Evolutionary conservation across 768 basidiomycete genomes (phyloP), one percentile per base, ranked within the genome.

Genomic region (Plicaturopsis crispa): DNA sequence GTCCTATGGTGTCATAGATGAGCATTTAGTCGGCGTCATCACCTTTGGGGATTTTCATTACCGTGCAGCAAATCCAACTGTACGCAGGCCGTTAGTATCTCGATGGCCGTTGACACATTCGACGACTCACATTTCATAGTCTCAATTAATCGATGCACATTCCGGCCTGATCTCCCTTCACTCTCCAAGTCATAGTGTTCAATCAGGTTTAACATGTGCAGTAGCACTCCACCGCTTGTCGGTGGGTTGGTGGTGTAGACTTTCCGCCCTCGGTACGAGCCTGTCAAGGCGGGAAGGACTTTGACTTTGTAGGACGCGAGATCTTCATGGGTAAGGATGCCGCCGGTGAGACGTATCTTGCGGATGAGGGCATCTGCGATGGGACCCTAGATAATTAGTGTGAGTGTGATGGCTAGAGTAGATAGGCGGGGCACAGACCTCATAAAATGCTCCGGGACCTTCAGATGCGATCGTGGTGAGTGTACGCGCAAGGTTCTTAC

Each of bases 161-260:
- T 84, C 12, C 89, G 54, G 1, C 69, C 66, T n/a, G 69, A 79
- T 45, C 67, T 57, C 32, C 76, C 76, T 18, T 63, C 61, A 13
- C 69, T 47, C 23, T 73, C 58, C 24, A 69, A 50, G 36, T 69
- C 62, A 51, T 74, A 97, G n/a, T 72, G 68, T 53, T 96, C 92
- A 33, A 94, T 62, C 14, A 92, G 56, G 53, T 97, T 96, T n/a
- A 98, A 64, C 72, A 97, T 84, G 53, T 90, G 84, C 28, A 96
- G 62, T 30, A 98, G 63, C n/a, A 86, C 87, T 69, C 87, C 82
- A 4, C 94, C 93, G 8, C 84, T 84, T 6, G 84, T 80, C 4
- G 96, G 96, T 10, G 89, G 82, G 50, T 80, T 75, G 0, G 84
- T 72, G 0, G 90, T 92, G 59, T 89, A 96, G 26, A 98, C 67